Percentiles rank a stretch among this genome's conserved stretches.
phyloP scores from a whole-genome alignment of 768 basidiomycete species.

The Russula virescens region DNA sequence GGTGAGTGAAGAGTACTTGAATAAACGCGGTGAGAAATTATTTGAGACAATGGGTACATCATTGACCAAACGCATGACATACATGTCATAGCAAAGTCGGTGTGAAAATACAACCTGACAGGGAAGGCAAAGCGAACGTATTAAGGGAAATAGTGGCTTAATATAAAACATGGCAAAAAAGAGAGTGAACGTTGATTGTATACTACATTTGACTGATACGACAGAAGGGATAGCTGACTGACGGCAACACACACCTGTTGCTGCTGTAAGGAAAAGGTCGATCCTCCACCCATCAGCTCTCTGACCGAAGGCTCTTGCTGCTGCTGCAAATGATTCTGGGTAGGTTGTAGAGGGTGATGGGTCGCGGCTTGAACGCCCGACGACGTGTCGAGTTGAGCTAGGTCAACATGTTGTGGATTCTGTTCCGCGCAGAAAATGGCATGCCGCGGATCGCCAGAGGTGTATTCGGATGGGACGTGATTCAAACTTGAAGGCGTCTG shows the following conservation, averaged over 20 bases:
- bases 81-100: neutral
- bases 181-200: neutral
- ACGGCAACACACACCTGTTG: slow-evolving; percentile 10
- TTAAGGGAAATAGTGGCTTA: neutral
- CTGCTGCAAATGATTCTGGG: neutral
- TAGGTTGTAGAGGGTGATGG: too few relatives aligned
- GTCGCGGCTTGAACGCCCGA: too few relatives aligned
- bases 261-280: neutral
- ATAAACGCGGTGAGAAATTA: neutral
- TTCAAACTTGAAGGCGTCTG: neutral
- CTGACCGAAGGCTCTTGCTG: too few relatives aligned
- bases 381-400: too few relatives aligned
- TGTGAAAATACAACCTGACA: neutral
- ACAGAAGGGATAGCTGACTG: too few relatives aligned
- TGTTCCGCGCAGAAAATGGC: neutral
- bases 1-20: neutral
- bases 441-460: neutral
- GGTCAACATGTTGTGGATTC: too few relatives aligned
- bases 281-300: too few relatives aligned
- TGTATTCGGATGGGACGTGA: neutral
- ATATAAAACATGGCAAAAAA: neutral
- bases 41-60: neutral
- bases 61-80: slow-evolving; percentile 2
- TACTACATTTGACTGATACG: neutral
- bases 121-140: neutral